Conservation (phyloP, 2,329 filamentous ascomycete genomes). For the Lecanicillium sp. region DNA sequence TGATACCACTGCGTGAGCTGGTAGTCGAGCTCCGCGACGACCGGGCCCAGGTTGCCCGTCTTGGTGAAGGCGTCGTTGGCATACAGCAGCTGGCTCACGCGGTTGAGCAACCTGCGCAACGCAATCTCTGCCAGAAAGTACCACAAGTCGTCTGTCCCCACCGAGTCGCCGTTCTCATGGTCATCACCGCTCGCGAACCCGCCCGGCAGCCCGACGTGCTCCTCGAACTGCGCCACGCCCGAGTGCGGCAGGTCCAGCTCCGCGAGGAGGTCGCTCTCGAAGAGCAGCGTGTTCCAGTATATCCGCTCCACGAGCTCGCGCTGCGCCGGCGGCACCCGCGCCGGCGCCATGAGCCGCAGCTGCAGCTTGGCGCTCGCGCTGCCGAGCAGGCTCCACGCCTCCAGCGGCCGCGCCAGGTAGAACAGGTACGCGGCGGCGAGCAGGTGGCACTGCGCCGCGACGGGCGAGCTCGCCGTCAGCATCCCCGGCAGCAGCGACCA, state of each 20-base stretch:
- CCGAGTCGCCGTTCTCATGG: conserved; percentile 37
- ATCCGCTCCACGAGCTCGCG: conserved; percentile 70
- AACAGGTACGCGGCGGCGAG: conserved; percentile 77
- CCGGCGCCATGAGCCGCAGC: conserved; percentile 67
- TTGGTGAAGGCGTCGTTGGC: conserved; percentile 66
- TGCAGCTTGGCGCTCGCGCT: conserved; percentile 78
- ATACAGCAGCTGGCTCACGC: conserved; percentile 74
- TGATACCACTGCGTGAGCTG: conserved; percentile 84
- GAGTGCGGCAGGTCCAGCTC: conserved; percentile 78
- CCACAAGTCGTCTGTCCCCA: conserved; percentile 73
- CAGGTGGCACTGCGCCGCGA: conserved; percentile 74
- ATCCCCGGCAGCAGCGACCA: conserved; percentile 72
- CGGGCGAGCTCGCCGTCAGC: conserved; percentile 73
- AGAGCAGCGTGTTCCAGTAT: conserved; percentile 78
- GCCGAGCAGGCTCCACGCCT: conserved; percentile 76
- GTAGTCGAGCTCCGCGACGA: conserved; percentile 75
- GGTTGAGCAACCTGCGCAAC: conserved; percentile 67
- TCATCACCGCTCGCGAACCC: conserved; percentile 72
- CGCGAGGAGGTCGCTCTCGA: conserved; percentile 73
- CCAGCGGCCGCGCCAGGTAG: conserved; percentile 73
- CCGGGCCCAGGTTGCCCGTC: conserved; percentile 66
- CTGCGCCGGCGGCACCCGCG: conserved; percentile 62
- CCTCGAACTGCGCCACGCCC: conserved; percentile 75
- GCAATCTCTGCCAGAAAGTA: conserved; percentile 83
- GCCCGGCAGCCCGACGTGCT: conserved; percentile 70